A percentile compares a stretch with the other conserved stretches of the same genome.
Conservation (phyloP, 352 stramenopile genomes). For the Phytophthora pisi region DNA sequence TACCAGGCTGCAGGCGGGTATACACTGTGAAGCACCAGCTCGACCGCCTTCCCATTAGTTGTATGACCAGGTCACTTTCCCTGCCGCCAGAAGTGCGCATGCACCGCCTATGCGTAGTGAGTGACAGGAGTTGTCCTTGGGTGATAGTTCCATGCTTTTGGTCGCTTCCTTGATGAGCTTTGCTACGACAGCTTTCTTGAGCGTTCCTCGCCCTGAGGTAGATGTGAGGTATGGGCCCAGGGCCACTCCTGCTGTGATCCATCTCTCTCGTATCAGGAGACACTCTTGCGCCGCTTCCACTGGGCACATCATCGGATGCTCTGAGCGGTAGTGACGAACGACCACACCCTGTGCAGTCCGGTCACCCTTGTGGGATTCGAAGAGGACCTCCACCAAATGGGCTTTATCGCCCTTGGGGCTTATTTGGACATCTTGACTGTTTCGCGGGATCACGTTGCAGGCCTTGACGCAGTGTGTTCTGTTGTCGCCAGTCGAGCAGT, state of each 20-base stretch:
- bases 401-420: background rate
- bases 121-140: constrained; percentile 28
- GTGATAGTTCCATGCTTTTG: constrained; percentile 6
- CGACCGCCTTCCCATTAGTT: constrained; percentile 28
- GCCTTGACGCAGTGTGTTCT: constrained; percentile 12
- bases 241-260: background rate
- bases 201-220: background rate
- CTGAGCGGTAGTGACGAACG: constrained; percentile 21
- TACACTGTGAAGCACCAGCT: constrained; percentile 35
- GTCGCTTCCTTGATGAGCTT: constrained; percentile 29
- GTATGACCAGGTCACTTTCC: constrained; percentile 35
- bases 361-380: constrained; percentile 19
- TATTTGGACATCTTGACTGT: constrained; percentile 1
- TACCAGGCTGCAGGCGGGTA: constrained; percentile 21
- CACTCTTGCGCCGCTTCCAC: constrained; percentile 23
- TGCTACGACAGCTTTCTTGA: constrained; percentile 25
- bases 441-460: constrained; percentile 4
- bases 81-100: constrained; percentile 27
- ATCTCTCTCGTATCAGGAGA: constrained; percentile 6
- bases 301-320: constrained; percentile 20
- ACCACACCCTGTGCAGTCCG: constrained; percentile 5
- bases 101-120: constrained; percentile 34
- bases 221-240: constrained; percentile 31
- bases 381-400: constrained; percentile 11
- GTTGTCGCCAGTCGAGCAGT: background rate